These are phyloP conservation scores for Luzula sylvatica DNA, from an alignment of 176 grass and related monocot species.

Conservation along the genomic window DNA sequence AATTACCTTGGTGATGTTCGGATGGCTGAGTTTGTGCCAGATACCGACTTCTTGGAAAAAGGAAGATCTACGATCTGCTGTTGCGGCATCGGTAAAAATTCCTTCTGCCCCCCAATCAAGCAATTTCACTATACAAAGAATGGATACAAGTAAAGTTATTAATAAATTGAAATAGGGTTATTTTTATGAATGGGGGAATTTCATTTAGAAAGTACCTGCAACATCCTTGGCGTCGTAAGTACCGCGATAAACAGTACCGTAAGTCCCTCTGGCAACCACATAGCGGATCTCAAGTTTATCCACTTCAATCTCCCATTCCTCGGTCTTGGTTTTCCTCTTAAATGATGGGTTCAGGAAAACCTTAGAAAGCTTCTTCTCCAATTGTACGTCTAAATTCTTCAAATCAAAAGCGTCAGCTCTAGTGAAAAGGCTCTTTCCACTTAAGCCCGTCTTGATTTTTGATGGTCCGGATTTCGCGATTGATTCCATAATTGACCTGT, in stretches of 20 bases:
- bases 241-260: conserved; percentile 80
- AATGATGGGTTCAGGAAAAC: conserved; percentile 49
- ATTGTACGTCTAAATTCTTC: conserved; percentile 52
- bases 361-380: conserved; percentile 71
- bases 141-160: neutral
- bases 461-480: neutral
- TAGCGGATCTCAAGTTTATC: conserved; percentile 65
- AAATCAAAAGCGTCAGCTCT: conserved; percentile 67
- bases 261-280: conserved; percentile 64
- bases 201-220: conserved; percentile 34
- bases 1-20: conserved; percentile 72
- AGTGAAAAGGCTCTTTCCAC: conserved; percentile 41
- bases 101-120: conserved; percentile 62
- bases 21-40: conserved; percentile 74
- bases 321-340: conserved; percentile 10
- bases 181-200: neutral
- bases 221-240: conserved; percentile 62
- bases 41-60: conserved; percentile 74
- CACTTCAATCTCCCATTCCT: conserved; percentile 79
- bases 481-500: conserved; percentile 21
- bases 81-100: conserved; percentile 19
- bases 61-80: conserved; percentile 46
- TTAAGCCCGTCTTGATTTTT: conserved; percentile 9
- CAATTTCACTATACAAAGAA: conserved; percentile 58
- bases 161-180: neutral